phyloP scores from a whole-genome alignment of 306 rosid species.

The Sicyos edulis region DNA sequence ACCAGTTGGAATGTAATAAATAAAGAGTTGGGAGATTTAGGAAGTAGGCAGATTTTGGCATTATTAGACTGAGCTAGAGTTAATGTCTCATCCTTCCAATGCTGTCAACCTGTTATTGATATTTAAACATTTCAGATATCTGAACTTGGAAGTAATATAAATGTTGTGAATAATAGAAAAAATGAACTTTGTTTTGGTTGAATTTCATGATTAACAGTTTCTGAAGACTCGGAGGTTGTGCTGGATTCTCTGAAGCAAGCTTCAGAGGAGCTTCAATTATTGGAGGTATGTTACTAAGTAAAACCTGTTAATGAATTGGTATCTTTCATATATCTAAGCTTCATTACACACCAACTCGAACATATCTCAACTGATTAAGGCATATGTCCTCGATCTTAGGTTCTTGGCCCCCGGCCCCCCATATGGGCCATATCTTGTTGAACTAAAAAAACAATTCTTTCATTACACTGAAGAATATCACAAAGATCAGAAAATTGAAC shows the following conservation, averaged over 20 bases:
- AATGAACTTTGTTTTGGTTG: not conserved
- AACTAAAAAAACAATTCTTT: not conserved
- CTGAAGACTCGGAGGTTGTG: slow-evolving; percentile 46
- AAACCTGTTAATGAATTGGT: not conserved
- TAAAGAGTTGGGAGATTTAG: not conserved
- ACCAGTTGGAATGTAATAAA: not conserved
- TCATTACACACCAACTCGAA: not conserved
- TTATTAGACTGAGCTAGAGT: not conserved
- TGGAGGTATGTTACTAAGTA: slow-evolving; percentile 55
- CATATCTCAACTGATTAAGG: no score
- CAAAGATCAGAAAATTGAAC: not conserved
- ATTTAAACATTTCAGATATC: not conserved
- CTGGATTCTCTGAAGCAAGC: slow-evolving; percentile 78
- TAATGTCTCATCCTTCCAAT: not conserved
- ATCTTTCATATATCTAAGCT: not conserved
- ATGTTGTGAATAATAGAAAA: not conserved
- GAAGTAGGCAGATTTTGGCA: not conserved
- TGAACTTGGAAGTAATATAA: not conserved
- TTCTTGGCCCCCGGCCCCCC: no score
- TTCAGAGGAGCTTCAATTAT: slow-evolving; percentile 68
- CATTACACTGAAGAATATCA: slow-evolving; percentile 2
- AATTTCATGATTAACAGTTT: slow-evolving; percentile 35
- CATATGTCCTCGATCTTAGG: no score
- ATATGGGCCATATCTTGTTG: no score
- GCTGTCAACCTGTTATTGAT: not conserved